Percentiles rank a stretch among this genome's conserved stretches.
Evolutionary conservation across 2,329 filamentous ascomycete genomes (phyloP).

Genomic region (Grosmannia penicillata): DNA sequence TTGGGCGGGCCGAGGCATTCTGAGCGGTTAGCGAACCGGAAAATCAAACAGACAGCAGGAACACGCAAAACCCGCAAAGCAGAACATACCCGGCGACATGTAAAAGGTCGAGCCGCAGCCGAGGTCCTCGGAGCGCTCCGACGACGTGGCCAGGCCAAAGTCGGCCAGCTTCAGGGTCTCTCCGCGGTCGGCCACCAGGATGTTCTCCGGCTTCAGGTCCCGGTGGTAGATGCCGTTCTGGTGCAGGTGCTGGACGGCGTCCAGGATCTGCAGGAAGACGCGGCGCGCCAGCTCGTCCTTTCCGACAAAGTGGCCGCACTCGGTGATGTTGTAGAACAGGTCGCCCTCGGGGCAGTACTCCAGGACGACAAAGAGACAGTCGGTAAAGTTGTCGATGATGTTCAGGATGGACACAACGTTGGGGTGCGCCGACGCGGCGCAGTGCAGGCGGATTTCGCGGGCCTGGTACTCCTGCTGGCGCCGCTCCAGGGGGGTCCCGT

Average conservation of each 20-base stretch:
- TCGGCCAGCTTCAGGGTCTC: constrained; percentile 90
- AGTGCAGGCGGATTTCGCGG: constrained; percentile 83
- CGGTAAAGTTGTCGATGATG: constrained; percentile 80
- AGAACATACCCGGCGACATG: constrained; percentile 77
- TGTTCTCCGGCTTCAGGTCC: constrained; percentile 96
- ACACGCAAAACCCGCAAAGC: constrained; percentile 3
- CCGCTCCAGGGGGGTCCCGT: constrained; percentile 58
- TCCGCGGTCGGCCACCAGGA: constrained; percentile 78
- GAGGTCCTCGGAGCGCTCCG: constrained; percentile 77
- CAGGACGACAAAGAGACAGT: constrained; percentile 91
- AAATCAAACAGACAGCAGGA: constrained; percentile 9
- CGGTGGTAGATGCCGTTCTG: constrained; percentile 87
- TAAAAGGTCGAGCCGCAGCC: constrained; percentile 98
- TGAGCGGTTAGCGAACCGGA: constrained; percentile 26
- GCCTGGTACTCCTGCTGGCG: constrained; percentile 84
- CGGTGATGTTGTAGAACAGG: constrained; percentile 93
- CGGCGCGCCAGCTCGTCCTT: constrained; percentile 78
- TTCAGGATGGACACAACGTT: constrained; percentile 90
- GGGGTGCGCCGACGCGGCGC: constrained; percentile 72
- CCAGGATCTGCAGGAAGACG: constrained; percentile 87
- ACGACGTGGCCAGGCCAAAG: constrained; percentile 85
- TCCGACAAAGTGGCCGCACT: constrained; percentile 81
- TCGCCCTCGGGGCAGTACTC: constrained; percentile 97
- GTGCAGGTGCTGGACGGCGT: constrained; percentile 94
- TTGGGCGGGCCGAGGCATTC: constrained; percentile 72